Evolutionary conservation across 2,329 filamentous ascomycete species (phyloP).

Genomic region (Zymoseptoria crescenta): DNA sequence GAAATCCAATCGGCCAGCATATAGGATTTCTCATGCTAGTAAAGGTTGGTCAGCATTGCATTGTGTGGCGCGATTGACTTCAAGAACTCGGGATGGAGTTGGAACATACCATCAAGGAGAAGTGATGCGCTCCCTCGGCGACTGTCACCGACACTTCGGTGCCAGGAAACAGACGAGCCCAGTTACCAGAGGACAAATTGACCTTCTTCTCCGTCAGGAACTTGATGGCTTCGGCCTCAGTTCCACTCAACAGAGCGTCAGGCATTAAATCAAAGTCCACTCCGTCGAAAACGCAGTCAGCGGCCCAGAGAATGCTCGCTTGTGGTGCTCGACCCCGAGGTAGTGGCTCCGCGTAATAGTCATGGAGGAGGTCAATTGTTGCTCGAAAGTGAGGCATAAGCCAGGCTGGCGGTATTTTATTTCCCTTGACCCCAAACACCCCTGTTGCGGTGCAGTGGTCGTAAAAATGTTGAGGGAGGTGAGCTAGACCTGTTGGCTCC

Average conservation of each 20-base stretch:
- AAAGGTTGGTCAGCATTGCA: no score
- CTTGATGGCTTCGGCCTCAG: constrained; percentile 42
- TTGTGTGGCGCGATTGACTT: no score
- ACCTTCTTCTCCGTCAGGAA: constrained; percentile 43
- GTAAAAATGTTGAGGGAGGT: constrained; percentile 50
- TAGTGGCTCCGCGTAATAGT: constrained; percentile 29
- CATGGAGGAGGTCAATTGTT: constrained; percentile 41
- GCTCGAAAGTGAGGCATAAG: constrained; percentile 46
- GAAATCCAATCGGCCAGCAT: no score
- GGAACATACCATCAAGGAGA: constrained; percentile 31
- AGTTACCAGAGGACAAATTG: constrained; percentile 42
- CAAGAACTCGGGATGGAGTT: no score
- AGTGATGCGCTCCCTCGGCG: constrained; percentile 33
- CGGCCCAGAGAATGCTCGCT: constrained; percentile 42
- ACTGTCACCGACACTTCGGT: constrained; percentile 29
- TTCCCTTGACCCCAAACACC: not conserved
- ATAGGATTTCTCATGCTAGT: no score
- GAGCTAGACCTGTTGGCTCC: constrained; percentile 43
- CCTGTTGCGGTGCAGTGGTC: constrained; percentile 15
- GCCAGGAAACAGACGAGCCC: constrained; percentile 38
- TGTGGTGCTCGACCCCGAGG: constrained; percentile 34
- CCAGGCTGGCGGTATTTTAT: constrained; percentile 35
- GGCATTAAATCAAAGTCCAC: constrained; percentile 27
- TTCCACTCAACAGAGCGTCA: constrained; percentile 27
- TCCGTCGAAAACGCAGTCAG: constrained; percentile 39